Base-by-base conservation (phyloP, 2,329 filamentous ascomycete genomes). In the Clarireedia homoeocarpa region DNA sequence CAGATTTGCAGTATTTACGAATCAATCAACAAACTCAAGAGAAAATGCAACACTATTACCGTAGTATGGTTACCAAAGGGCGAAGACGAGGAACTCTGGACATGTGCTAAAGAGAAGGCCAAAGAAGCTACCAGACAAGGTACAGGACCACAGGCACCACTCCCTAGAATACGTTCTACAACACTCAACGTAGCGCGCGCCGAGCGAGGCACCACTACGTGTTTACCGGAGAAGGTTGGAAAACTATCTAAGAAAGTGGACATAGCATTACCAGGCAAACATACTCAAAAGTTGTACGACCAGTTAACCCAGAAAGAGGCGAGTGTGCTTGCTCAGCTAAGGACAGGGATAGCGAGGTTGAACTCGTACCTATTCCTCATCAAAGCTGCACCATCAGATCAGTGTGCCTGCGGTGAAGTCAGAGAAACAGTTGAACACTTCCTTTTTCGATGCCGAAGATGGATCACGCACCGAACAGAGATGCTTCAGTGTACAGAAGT, bases 1-100 rank as follows among this genome's bases (percentile, higher is more conserved):
- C 56, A 58, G 27, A 58, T 58, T 48, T 48, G 46, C 40, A 51
- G 40, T 38, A 58, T 58, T 51, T 55, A 58, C 50, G 49, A 57
- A 53, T 48, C 50, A 48, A 52, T 52, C 38, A 52, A 52, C 36
- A 34, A 52, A 52, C 39, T 52, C 20, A 52, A 52, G 50, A 42
- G 50, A 57, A 57, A 53, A 57, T 53, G 45, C 42, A 58, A 55
- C 15, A 58, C n/a, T 34, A 58, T 53, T 36, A 57, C 55, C 15
- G 51, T 57, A 49, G 17, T 58, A 51, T 58, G 24, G 39, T 45
- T 58, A 47, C 36, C 38, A 46, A 51, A 38, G 36, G 47, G 36
- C 47, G 53, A 55, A 50, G 36, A 42, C 23, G 47, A 55, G 47
- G 47, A 55, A 55, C 53, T 55, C 47, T 55, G 34, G 47, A 55